These are phyloP conservation scores for Fusarium circinatum DNA, from an alignment of 2,329 filamentous ascomycete genomes.

Conservation along the genomic window DNA sequence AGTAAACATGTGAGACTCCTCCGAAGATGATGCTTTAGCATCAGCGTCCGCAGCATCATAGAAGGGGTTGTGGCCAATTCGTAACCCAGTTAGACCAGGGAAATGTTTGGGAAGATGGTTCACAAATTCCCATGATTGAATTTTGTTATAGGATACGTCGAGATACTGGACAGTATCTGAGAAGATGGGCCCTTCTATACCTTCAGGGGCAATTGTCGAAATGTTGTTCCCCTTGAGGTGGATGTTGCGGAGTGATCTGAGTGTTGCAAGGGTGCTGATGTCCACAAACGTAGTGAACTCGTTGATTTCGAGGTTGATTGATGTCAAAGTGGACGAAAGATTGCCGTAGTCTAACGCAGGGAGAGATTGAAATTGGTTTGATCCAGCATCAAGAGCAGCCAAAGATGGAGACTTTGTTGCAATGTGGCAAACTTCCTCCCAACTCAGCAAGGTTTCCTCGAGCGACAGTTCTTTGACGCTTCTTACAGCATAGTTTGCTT, in stretches of 20 bases:
- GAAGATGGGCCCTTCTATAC: constrained; percentile 57
- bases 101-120: constrained; percentile 74
- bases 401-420: constrained; percentile 65
- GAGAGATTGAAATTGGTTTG: constrained; percentile 68
- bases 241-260: constrained; percentile 65
- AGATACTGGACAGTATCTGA: constrained; percentile 68
- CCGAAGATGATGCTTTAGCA: constrained; percentile 64
- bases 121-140: constrained; percentile 78
- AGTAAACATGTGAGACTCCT: constrained; percentile 91
- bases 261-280: constrained; percentile 61
- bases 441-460: constrained; percentile 73
- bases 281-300: constrained; percentile 69
- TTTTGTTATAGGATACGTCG: constrained; percentile 78
- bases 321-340: constrained; percentile 65
- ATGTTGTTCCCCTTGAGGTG: constrained; percentile 85
- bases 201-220: constrained; percentile 50
- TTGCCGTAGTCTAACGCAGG: constrained; percentile 51
- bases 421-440: constrained; percentile 70
- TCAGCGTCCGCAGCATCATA: constrained; percentile 64
- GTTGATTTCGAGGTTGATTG: constrained; percentile 79
- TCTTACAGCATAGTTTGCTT: constrained; percentile 54
- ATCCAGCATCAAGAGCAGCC: constrained; percentile 61
- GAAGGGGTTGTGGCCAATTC: constrained; percentile 87
- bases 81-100: constrained; percentile 78
- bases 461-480: constrained; percentile 70